Conservation (phyloP, 306 rosid genomes). For the Cicer pinnatifidum region DNA sequence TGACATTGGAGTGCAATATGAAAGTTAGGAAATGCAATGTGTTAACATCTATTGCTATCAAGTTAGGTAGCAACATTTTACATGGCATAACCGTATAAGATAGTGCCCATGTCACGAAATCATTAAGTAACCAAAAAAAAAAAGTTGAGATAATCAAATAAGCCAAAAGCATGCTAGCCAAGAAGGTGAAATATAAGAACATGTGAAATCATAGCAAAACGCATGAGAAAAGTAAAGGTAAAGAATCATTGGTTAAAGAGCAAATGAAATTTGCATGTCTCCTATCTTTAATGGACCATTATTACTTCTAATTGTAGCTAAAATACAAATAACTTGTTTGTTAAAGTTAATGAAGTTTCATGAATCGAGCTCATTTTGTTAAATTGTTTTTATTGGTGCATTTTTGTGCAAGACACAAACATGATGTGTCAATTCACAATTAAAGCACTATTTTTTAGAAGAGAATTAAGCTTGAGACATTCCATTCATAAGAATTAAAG, state of each 20-base stretch:
- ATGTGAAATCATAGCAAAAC: conserved; percentile 38
- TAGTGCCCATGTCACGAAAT: conserved; percentile 31
- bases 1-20: conserved; percentile 37
- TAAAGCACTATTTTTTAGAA: background rate
- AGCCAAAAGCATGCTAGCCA: conserved; percentile 38
- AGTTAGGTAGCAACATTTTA: conserved; percentile 45
- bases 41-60: conserved; percentile 39
- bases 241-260: conserved; percentile 38
- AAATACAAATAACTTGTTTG: conserved; percentile 32
- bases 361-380: conserved; percentile 6
- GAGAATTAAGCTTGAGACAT: background rate
- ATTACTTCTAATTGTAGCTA: conserved; percentile 10
- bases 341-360: conserved; percentile 11
- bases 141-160: conserved; percentile 36
- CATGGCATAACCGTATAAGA: conserved; percentile 39
- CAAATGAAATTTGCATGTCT: conserved; percentile 27
- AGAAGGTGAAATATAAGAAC: conserved; percentile 42
- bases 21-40: conserved; percentile 37
- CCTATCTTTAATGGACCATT: conserved; percentile 21
- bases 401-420: background rate
- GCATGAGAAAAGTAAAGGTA: conserved; percentile 44
- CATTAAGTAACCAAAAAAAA: conserved; percentile 16
- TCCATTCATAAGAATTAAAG: background rate
- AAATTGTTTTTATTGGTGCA: background rate
- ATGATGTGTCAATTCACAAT: conserved; percentile 10